These are phyloP conservation scores for Volvariella surrecta DNA, from an alignment of 1,284 basidiomycete species.

Conservation along the genomic window DNA sequence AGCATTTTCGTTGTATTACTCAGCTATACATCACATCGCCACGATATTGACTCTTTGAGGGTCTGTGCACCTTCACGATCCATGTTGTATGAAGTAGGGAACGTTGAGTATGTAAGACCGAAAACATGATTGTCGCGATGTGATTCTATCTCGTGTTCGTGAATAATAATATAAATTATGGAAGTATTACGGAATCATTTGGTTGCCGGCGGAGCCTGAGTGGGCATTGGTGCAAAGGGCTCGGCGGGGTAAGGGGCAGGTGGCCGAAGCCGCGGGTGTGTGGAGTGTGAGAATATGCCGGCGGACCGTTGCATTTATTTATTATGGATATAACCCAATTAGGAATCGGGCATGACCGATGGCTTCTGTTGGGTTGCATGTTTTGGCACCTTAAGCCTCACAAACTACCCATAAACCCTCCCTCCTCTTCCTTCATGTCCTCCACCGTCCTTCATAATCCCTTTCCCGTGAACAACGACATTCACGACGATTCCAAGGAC, in stretches of 20 bases:
- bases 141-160: neutral
- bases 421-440: conserved; percentile 16
- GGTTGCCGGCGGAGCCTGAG: conserved; percentile 7
- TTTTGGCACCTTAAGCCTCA: conserved; percentile 1
- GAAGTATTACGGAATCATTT: conserved; percentile 1
- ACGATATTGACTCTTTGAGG: too few species aligned
- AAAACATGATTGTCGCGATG: too few species aligned
- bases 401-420: conserved; percentile 3
- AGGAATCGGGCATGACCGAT: neutral
- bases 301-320: conserved; percentile 3
- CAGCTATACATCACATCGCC: too few species aligned
- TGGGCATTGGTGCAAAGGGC: conserved; percentile 1
- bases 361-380: conserved; percentile 1
- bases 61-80: too few species aligned
- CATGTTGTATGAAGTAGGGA: too few species aligned
- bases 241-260: neutral
- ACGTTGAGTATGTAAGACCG: too few species aligned
- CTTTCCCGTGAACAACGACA: conserved; percentile 9
- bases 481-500: conserved; percentile 11
- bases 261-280: conserved; percentile 1
- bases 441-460: conserved; percentile 14
- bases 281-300: conserved; percentile 8
- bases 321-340: neutral
- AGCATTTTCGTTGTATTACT: too few species aligned
- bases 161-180: neutral